Evolutionary conservation across 371 early-diverging fungal species (phyloP).

Genomic region (Umbelopsis sp.): DNA sequence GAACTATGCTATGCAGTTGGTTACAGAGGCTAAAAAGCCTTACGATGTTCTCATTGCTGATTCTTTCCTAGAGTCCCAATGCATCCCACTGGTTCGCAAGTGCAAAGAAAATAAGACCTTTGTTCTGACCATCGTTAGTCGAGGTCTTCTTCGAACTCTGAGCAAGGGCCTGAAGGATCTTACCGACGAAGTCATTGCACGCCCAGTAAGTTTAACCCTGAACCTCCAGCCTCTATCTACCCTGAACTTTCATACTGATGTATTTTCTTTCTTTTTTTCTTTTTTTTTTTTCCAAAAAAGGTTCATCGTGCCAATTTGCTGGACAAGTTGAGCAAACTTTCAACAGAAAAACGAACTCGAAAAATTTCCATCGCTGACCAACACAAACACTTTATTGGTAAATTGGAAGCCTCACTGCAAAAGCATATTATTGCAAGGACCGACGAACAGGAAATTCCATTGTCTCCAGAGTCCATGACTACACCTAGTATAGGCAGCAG

Average conservation of each 20-base stretch:
- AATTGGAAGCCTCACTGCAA: conserved; percentile 1
- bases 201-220: not conserved
- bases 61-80: not conserved
- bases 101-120: not conserved
- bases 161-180: not conserved
- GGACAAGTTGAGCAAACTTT: conserved; percentile 7
- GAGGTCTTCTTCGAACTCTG: not conserved
- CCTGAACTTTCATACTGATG: no score
- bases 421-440: not conserved
- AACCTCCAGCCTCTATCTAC: no score
- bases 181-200: not conserved
- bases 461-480: not conserved
- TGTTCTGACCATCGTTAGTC: not conserved
- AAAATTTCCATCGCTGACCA: not conserved
- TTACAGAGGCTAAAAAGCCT: not conserved
- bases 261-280: no score
- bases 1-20: not conserved
- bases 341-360: not conserved
- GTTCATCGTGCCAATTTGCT: conserved; percentile 4
- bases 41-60: conserved; percentile 2
- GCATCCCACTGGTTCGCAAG: not conserved
- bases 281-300: no score
- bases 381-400: not conserved
- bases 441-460: not conserved
- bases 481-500: not conserved